Percentiles rank a stretch among this genome's conserved stretches.
phyloP scores from a whole-genome alignment of 2,329 filamentous ascomycete genomes.

The Monosporascus sp. region DNA sequence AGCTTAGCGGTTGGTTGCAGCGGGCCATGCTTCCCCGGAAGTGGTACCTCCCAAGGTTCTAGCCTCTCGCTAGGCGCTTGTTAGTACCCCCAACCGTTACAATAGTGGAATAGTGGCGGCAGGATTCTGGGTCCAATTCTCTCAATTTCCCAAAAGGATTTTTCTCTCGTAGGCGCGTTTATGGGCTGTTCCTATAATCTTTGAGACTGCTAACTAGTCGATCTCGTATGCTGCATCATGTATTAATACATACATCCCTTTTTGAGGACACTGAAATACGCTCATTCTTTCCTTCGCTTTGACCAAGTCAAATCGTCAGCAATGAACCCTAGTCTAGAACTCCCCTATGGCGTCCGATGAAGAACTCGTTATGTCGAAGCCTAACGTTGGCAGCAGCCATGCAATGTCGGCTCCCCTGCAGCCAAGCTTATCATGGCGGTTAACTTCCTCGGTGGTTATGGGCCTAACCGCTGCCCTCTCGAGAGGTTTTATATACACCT shows the following conservation, averaged over 20 bases:
- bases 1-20: too few relatives aligned
- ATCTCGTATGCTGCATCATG: too few relatives aligned
- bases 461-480: constrained; percentile 66
- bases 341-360: neutral
- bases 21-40: too few relatives aligned
- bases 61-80: too few relatives aligned
- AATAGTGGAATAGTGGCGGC: too few relatives aligned
- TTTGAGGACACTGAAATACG: neutral
- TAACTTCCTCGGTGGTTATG: constrained; percentile 70
- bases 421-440: constrained; percentile 64
- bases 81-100: too few relatives aligned
- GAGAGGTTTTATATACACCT: constrained; percentile 66
- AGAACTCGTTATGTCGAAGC: constrained; percentile 13
- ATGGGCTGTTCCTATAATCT: too few relatives aligned
- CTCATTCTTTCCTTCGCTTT: neutral
- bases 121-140: too few relatives aligned
- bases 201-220: too few relatives aligned
- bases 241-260: neutral
- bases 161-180: too few relatives aligned
- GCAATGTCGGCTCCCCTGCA: constrained; percentile 19
- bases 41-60: too few relatives aligned
- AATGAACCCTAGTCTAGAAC: neutral
- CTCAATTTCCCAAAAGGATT: too few relatives aligned
- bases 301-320: neutral
- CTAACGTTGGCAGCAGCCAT: constrained; percentile 7